phyloP scores from a whole-genome alignment of 2,329 filamentous ascomycete genomes.

The Colletotrichum camelliae region DNA sequence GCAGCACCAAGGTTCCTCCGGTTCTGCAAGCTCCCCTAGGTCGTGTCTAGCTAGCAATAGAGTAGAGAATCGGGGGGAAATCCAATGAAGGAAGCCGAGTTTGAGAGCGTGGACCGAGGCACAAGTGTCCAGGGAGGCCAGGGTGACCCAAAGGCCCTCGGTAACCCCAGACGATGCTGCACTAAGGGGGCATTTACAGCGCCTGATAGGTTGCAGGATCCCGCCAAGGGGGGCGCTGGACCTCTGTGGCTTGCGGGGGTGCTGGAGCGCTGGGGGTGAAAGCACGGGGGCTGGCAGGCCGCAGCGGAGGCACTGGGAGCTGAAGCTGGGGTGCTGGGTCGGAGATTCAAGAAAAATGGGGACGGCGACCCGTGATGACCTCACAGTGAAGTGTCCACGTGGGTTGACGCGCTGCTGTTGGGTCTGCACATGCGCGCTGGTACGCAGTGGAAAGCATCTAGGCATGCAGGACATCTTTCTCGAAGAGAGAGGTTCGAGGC shows the following conservation, averaged over 20 bases:
- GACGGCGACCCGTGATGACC: conserved; percentile 13
- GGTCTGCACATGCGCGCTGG: neutral
- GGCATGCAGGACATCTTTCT: neutral
- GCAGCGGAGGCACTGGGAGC: neutral
- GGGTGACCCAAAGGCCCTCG: conserved; percentile 17
- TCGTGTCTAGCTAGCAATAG: neutral
- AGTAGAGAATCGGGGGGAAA: neutral
- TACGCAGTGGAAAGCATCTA: neutral
- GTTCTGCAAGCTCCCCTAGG: neutral
- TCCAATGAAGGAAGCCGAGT: conserved; percentile 13
- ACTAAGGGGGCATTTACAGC: neutral
- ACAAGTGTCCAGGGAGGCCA: conserved; percentile 4
- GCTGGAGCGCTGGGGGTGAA: neutral
- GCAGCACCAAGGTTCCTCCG: neutral
- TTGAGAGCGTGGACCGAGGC: conserved; percentile 20
- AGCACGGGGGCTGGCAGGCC: neutral
- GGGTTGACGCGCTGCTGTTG: neutral
- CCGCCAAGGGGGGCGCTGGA: conserved; percentile 4
- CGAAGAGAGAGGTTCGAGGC: neutral
- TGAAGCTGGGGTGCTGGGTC: conserved; percentile 18
- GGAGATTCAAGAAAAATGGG: conserved; percentile 7
- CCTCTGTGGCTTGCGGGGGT: conserved; percentile 13
- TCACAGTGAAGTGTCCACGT: conserved; percentile 16
- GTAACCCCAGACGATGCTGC: conserved; percentile 15
- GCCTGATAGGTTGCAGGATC: neutral